Conservation (phyloP, 2,329 filamentous ascomycete genomes). For the Aspergillus latus region DNA sequence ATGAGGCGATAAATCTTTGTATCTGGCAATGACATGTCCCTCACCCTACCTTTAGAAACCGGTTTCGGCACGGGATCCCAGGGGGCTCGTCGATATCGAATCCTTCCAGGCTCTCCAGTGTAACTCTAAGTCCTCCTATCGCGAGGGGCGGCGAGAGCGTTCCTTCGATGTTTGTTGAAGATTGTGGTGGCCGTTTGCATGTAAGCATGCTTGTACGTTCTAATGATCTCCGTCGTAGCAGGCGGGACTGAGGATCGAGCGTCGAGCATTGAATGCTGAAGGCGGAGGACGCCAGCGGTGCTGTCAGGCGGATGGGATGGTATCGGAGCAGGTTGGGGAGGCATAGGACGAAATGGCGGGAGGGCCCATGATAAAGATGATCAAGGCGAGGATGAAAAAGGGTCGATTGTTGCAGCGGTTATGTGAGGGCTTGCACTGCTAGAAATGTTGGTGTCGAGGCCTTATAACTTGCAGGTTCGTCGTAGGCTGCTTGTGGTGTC, state of each 20-base stretch:
- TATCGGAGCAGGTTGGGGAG: neutral
- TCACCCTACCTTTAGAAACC: neutral
- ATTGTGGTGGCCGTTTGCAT: neutral
- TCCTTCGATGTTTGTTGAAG: neutral
- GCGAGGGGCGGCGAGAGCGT: conserved; percentile 8
- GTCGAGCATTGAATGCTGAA: neutral
- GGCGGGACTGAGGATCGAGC: neutral
- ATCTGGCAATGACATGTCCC: conserved; percentile 12
- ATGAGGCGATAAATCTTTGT: conserved; percentile 21
- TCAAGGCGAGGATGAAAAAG: conserved; percentile 3
- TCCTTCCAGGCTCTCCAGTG: neutral
- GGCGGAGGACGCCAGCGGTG: neutral
- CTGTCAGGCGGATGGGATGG: neutral
- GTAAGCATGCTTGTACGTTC: neutral
- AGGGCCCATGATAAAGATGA: conserved; percentile 11
- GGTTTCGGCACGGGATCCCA: neutral
- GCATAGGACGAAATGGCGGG: conserved; percentile 3
- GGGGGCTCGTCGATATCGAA: neutral
- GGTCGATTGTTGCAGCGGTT: conserved; percentile 8
- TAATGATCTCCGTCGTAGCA: neutral
- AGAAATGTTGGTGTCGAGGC: neutral
- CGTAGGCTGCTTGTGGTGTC: neutral
- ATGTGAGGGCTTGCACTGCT: conserved; percentile 5
- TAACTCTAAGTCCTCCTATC: conserved; percentile 5
- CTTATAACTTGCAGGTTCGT: neutral